phyloP scores from a whole-genome alignment of 202 grass and related monocot genomes.

The Tripidium arundinaceum region DNA sequence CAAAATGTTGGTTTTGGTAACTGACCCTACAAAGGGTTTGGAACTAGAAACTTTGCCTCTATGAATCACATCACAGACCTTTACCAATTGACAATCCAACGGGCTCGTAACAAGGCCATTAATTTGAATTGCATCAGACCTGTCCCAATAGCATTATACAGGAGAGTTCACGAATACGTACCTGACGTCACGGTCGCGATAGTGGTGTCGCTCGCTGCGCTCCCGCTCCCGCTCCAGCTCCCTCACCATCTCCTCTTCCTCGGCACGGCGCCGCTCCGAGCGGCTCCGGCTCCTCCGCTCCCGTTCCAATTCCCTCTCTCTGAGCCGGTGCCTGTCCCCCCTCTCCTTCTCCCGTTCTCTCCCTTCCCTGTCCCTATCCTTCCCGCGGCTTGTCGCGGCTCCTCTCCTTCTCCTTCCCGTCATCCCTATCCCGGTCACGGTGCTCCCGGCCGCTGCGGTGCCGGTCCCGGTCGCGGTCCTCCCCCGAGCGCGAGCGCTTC shows the following conservation, averaged over 20 bases:
- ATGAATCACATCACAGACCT: neutral
- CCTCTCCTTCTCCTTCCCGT: constrained; percentile 41
- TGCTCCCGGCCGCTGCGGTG: constrained; percentile 46
- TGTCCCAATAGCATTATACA: neutral
- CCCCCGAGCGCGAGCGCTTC: constrained; percentile 61
- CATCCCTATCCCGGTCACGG: constrained; percentile 47
- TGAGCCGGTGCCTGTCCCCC: constrained; percentile 33
- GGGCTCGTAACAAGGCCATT: neutral
- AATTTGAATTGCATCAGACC: neutral
- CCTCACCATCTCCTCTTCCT: constrained; percentile 59
- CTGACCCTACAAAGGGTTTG: neutral
- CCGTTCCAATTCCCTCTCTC: constrained; percentile 40
- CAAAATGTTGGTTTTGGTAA: neutral
- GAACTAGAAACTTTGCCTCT: neutral
- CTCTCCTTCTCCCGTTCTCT: constrained; percentile 37
- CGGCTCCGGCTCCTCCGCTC: constrained; percentile 53
- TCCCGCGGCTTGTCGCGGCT: constrained; percentile 41
- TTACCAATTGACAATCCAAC: neutral
- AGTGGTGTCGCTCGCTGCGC: constrained; percentile 55
- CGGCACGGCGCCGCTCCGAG: constrained; percentile 45
- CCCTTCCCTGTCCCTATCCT: constrained; percentile 34
- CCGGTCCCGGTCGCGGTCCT: constrained; percentile 50
- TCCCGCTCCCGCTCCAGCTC: constrained; percentile 57
- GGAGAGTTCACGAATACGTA: constrained; percentile 22
- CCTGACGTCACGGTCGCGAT: constrained; percentile 65